Conservation (phyloP, 495 filamentous ascomycete genomes). For the Daldinia grandis region DNA sequence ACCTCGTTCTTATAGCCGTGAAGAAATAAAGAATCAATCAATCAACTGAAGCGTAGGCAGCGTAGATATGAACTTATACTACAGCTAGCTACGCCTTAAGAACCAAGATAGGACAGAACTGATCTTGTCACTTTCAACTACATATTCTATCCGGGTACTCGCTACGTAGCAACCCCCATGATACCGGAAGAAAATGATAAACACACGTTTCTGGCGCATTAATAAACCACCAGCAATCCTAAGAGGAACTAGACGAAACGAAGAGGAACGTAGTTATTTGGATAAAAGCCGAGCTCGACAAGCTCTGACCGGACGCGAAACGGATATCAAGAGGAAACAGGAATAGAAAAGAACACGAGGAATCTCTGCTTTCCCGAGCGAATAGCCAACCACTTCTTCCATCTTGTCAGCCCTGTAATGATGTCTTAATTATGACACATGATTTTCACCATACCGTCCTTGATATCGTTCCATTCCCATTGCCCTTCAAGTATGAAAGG, state of each 20-base stretch:
- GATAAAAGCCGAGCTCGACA: background rate
- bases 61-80: too few species aligned
- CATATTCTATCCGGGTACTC: background rate
- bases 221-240: background rate
- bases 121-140: background rate
- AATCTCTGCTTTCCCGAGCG: background rate
- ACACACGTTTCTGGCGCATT: background rate
- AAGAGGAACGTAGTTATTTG: background rate
- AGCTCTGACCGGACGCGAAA: background rate
- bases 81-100: background rate
- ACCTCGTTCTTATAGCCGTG: background rate
- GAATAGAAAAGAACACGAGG: constrained; percentile 15
- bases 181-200: background rate
- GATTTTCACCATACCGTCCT: constrained; percentile 7
- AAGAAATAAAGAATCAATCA: background rate
- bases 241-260: background rate
- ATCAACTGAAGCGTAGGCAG: background rate
- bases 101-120: background rate
- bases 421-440: constrained; percentile 4
- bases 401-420: constrained; percentile 10
- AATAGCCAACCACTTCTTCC: constrained; percentile 4
- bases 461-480: constrained; percentile 19
- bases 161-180: background rate
- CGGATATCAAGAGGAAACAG: constrained; percentile 16
- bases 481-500: constrained; percentile 14